These are phyloP conservation scores for Filobasidium uniguttulatum DNA, from an alignment of 1,284 basidiomycete genomes.

Conservation along the genomic window DNA sequence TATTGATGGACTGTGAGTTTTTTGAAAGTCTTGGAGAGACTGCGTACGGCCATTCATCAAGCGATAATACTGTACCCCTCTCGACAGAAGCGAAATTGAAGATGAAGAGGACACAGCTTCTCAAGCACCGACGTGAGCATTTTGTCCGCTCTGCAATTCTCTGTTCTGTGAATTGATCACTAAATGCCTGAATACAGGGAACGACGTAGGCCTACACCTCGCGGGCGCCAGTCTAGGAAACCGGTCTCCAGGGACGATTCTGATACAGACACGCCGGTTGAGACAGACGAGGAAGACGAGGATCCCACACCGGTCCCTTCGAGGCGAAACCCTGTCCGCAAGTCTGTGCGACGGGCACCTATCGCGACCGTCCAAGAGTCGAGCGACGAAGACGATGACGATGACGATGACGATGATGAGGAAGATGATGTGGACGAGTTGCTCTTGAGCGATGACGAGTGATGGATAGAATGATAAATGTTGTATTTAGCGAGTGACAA, in stretches of 20 bases:
- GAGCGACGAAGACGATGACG: constrained; percentile 19
- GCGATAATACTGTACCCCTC: too few relatives aligned
- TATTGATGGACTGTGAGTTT: constrained; percentile 34
- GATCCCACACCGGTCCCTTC: neutral
- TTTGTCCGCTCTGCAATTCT: neutral
- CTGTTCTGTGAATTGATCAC: neutral
- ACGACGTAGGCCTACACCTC: too few relatives aligned
- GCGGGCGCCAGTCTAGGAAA: neutral
- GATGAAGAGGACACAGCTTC: constrained; percentile 1
- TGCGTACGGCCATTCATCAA: too few relatives aligned
- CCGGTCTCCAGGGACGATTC: neutral
- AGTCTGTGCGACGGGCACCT: neutral
- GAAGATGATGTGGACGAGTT: constrained; percentile 4
- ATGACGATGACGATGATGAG: constrained; percentile 12
- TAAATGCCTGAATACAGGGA: neutral
- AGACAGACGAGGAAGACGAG: neutral
- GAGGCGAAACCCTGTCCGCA: neutral
- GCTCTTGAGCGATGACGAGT: neutral
- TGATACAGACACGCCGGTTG: constrained; percentile 6
- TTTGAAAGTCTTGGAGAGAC: neutral
- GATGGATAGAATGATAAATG: neutral
- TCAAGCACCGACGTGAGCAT: constrained; percentile 7
- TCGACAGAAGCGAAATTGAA: constrained; percentile 9
- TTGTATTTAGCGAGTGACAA: neutral
- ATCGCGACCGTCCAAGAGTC: constrained; percentile 10